phyloP scores from a whole-genome alignment of 805 yeast genomes.

The Vanderwaltozyma yarrowii region DNA sequence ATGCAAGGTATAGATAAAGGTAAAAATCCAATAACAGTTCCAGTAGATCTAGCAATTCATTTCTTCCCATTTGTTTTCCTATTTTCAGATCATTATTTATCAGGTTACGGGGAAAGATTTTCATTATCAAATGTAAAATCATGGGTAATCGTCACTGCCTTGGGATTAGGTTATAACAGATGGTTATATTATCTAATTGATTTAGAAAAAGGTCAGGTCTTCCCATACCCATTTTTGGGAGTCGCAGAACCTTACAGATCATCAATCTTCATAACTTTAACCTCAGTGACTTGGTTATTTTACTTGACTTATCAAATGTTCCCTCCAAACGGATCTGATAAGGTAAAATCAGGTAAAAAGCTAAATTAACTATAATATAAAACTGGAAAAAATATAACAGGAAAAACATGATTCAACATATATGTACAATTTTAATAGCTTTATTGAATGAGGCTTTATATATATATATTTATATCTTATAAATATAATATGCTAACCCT shows the following conservation, averaged over 20 bases:
- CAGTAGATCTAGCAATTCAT: constrained; percentile 50
- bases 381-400: too few species aligned
- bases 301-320: constrained; percentile 23
- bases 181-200: constrained; percentile 41
- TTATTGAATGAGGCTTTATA: too few species aligned
- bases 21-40: constrained; percentile 34
- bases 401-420: too few species aligned
- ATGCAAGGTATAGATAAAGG: constrained; percentile 24
- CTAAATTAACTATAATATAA: too few species aligned
- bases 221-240: constrained; percentile 62
- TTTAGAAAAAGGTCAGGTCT: constrained; percentile 37
- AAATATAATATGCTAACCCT: too few species aligned
- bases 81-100: constrained; percentile 39
- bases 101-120: constrained; percentile 37
- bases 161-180: constrained; percentile 44
- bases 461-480: too few species aligned
- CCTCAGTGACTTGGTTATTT: constrained; percentile 29
- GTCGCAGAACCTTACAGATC: constrained; percentile 37
- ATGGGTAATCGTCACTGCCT: constrained; percentile 28
- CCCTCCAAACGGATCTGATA: constrained; percentile 16
- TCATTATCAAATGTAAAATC: constrained; percentile 30
- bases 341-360: too few species aligned
- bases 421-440: too few species aligned
- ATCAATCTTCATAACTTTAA: constrained; percentile 39
- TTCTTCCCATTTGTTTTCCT: constrained; percentile 47